Evolutionary conservation across 495 filamentous ascomycete genomes (phyloP).

Genomic region (Aspergillus cavernicola): DNA sequence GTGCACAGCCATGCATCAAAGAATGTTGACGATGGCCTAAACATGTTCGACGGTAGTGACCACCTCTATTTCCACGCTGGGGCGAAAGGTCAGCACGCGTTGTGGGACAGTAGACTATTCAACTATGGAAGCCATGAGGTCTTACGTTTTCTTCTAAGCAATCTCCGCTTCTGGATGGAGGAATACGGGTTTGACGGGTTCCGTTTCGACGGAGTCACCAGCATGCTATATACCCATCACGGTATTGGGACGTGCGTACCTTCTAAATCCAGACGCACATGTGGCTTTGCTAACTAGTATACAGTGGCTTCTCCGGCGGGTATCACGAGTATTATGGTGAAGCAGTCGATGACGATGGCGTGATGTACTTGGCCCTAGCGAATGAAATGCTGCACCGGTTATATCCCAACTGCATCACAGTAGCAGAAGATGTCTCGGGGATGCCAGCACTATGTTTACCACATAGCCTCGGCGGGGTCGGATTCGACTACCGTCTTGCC

Average conservation of each 20-base stretch:
- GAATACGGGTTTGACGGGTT: conserved; percentile 97
- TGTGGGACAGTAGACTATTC: conserved; percentile 95
- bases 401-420: conserved; percentile 81
- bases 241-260: conserved; percentile 91
- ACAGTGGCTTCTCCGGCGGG: conserved; percentile 91
- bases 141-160: conserved; percentile 87
- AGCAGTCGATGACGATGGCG: conserved; percentile 88
- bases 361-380: conserved; percentile 93
- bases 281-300: conserved; percentile 3
- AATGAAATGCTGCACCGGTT: conserved; percentile 93
- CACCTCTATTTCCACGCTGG: conserved; percentile 94
- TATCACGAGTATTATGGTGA: conserved; percentile 98
- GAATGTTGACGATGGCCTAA: conserved; percentile 90
- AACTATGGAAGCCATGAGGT: conserved; percentile 97
- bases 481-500: conserved; percentile 95
- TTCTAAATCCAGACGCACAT: not conserved
- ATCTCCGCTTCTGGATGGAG: conserved; percentile 98
- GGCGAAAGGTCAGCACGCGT: conserved; percentile 75
- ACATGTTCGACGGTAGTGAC: conserved; percentile 91
- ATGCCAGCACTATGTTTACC: conserved; percentile 94
- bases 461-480: conserved; percentile 81
- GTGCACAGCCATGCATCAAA: conserved; percentile 98
- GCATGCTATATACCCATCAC: conserved; percentile 94
- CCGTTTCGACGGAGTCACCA: conserved; percentile 96
- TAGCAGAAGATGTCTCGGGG: conserved; percentile 96